phyloP scores from a whole-genome alignment of 106 monocot genomes.

The Dendrobium chrysotoxum region DNA sequence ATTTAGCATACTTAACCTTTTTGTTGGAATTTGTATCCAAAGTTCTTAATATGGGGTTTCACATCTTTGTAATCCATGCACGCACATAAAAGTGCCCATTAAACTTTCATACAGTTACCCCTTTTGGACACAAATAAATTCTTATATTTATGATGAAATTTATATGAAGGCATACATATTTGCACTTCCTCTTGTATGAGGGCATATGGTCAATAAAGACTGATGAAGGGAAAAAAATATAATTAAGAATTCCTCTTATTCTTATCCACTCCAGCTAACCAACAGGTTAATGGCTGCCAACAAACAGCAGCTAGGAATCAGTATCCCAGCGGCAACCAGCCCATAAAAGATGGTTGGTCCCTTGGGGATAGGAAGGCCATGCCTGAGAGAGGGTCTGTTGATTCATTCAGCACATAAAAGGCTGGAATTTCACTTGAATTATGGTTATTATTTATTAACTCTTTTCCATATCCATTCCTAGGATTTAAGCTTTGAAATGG shows the following conservation, averaged over 20 bases:
- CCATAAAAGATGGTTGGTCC: no score
- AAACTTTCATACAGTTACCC: background rate
- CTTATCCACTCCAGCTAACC: background rate
- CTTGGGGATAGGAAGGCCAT: no score
- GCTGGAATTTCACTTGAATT: no score
- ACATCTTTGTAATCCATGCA: background rate
- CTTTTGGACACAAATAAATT: no score
- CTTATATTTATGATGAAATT: background rate
- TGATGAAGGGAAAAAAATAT: background rate
- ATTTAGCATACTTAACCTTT: background rate
- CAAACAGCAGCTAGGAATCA: no score
- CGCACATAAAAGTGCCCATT: background rate
- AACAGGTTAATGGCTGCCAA: no score
- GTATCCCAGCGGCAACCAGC: no score
- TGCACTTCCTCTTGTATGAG: background rate
- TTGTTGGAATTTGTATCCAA: background rate
- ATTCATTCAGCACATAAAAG: no score
- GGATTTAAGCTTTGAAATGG: no score
- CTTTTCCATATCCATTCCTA: no score
- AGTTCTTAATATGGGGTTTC: background rate
- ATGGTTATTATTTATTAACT: no score
- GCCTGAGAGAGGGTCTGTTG: no score
- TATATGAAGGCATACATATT: background rate
- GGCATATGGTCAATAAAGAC: background rate
- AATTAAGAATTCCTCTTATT: background rate